These are phyloP conservation scores for Xylariaceae sp. DNA, from an alignment of 2,329 filamentous ascomycete genomes.

Conservation along the genomic window DNA sequence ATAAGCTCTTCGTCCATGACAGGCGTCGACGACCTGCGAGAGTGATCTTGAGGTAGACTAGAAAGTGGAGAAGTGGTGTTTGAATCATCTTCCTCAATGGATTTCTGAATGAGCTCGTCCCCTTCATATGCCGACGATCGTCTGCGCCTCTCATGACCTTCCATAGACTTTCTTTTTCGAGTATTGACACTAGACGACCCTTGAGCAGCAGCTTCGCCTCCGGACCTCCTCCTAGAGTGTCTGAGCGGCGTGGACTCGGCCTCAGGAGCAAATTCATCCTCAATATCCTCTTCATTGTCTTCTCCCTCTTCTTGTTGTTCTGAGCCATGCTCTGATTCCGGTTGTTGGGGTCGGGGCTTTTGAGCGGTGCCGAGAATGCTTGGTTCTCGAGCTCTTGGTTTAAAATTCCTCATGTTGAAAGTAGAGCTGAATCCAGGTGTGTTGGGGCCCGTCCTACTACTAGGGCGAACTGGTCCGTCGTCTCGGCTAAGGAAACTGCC, in stretches of 20 bases:
- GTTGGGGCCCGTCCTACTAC: constrained; percentile 28
- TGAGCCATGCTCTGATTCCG: constrained; percentile 25
- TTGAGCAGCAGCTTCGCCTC: constrained; percentile 17
- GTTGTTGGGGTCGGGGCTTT: constrained; percentile 31
- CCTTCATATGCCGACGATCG: constrained; percentile 31
- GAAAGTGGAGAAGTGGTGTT: constrained; percentile 20
- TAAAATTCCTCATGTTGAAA: constrained; percentile 54
- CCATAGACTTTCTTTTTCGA: constrained; percentile 54
- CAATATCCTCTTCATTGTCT: constrained; percentile 36
- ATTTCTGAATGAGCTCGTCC: constrained; percentile 12
- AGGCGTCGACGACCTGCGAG: constrained; percentile 32
- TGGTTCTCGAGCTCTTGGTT: constrained; percentile 53
- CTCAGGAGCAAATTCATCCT: constrained; percentile 56
- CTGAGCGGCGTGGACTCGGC: constrained; percentile 65
- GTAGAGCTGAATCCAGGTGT: constrained; percentile 31
- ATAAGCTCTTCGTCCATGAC: constrained; percentile 44
- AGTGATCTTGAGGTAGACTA: constrained; percentile 16
- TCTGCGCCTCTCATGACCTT: constrained; percentile 33
- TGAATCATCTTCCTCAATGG: constrained; percentile 20
- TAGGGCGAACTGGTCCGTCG: constrained; percentile 28
- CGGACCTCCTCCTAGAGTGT: constrained; percentile 36
- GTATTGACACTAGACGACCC: constrained; percentile 32
- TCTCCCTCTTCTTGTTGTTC: constrained; percentile 38
- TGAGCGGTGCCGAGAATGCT: constrained; percentile 56
- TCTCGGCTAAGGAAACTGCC: constrained; percentile 29